Conservation (phyloP, 768 basidiomycete genomes). For the Chalciporus pseudorubinellus region DNA sequence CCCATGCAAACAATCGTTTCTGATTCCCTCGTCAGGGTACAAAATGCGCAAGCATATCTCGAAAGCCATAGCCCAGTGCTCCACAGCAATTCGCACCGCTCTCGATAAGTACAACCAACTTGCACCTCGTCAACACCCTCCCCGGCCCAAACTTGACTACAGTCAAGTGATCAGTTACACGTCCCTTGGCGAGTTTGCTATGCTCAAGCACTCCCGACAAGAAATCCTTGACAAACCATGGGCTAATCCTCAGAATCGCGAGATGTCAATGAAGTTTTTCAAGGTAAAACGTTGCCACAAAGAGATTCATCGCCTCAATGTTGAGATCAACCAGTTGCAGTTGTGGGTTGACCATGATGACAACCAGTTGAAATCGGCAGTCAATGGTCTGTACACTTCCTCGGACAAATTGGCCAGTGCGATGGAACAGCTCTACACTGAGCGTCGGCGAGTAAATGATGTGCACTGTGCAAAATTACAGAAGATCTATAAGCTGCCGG, state of each 20-base stretch:
- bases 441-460: too few species aligned
- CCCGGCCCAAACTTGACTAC: slow-evolving; percentile 21
- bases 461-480: too few species aligned
- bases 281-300: slow-evolving; percentile 30
- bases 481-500: too few species aligned
- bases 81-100: slow-evolving; percentile 32
- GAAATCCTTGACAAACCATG: slow-evolving; percentile 30
- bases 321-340: slow-evolving; percentile 28
- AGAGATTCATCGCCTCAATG: slow-evolving; percentile 31
- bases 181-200: slow-evolving; percentile 31
- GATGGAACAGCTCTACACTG: too few species aligned
- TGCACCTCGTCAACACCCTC: slow-evolving; percentile 20
- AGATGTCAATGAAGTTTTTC: slow-evolving; percentile 27
- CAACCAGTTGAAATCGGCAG: neutral
- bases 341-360: slow-evolving; percentile 3
- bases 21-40: slow-evolving; percentile 27
- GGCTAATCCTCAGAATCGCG: slow-evolving; percentile 38
- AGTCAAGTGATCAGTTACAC: slow-evolving; percentile 15
- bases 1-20: neutral
- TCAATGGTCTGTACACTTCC: neutral
- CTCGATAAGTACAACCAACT: slow-evolving; percentile 32
- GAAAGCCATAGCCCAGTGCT: slow-evolving; percentile 31
- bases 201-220: slow-evolving; percentile 30
- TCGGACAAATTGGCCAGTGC: too few species aligned
- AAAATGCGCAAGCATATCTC: slow-evolving; percentile 34